Base-by-base conservation (phyloP, 148 eudicot species). In the Pouteria glomerata region DNA sequence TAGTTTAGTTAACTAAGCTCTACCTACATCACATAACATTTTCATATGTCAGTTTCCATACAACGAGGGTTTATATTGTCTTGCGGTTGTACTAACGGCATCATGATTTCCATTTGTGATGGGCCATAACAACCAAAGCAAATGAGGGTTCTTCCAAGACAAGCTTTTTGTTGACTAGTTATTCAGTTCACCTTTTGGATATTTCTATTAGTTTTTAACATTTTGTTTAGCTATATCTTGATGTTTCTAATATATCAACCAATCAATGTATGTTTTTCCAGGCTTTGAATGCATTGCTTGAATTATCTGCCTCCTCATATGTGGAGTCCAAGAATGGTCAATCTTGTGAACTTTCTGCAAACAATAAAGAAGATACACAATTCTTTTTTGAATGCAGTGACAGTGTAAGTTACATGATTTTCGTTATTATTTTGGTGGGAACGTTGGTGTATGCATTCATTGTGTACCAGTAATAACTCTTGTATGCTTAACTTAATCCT, bases 221-320 rank as follows among this genome's bases (percentile, higher is more conserved):
- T 39, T 4, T 39, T 4, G 44, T 10, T 39, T 39, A 10, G 44
- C 44, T 39, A 5, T 39, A 10, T 39, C 44, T 4, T 5, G 5
- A 39, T 39, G 5, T 39, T 39, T 39, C 44, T 39, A 39, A 10
- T 39, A 39, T 39, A 4, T n/a, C n/a, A n/a, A n/a, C n/a, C n/a
- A n/a, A n/a, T n/a, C n/a, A n/a, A 55, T 52, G 21, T 35, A 11
- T 70, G 39, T 70, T 70, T 83, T 76, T 73, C 57, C 84, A 89
- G 97, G 98, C 97, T 52, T 71, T 87, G 78, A 86, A 83, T 76
- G 79, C 81, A 13, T 75, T 94, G 86, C 92, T 94, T 78, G 96
- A 89, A 76, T 81, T 94, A 74, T 84, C 90, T 63, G 79, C 86
- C 57, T 76, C 96, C 59, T 64, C 87, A 37, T 71, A 37, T 72